Conservation (phyloP, 2,329 filamentous ascomycete species). For the Zymoseptoria tritici region DNA sequence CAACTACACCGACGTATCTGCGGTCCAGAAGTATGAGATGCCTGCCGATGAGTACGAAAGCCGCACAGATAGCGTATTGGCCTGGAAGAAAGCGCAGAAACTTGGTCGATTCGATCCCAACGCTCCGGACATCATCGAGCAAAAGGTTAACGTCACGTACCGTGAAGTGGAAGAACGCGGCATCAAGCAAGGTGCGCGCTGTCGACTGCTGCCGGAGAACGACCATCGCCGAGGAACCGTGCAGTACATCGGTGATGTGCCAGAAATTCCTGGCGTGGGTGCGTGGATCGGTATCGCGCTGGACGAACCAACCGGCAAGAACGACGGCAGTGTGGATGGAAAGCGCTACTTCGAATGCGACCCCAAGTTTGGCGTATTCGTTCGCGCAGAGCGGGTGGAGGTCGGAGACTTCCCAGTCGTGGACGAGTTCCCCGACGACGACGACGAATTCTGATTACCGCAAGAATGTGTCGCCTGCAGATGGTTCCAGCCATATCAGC, state of each 20-base stretch:
- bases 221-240: constrained; percentile 64
- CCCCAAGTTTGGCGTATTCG: constrained; percentile 69
- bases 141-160: constrained; percentile 60
- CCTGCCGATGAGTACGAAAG: constrained; percentile 78
- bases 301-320: constrained; percentile 76
- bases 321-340: constrained; percentile 63
- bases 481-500: neutral
- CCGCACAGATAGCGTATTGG: constrained; percentile 79
- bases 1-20: constrained; percentile 73
- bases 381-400: constrained; percentile 70
- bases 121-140: constrained; percentile 64
- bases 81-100: constrained; percentile 92
- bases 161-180: constrained; percentile 62
- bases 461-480: constrained; percentile 1
- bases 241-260: constrained; percentile 64
- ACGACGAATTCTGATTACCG: constrained; percentile 54
- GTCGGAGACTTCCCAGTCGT: constrained; percentile 61
- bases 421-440: constrained; percentile 67
- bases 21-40: constrained; percentile 84
- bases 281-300: constrained; percentile 66
- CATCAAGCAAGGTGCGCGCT: constrained; percentile 37
- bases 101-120: constrained; percentile 92
- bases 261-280: constrained; percentile 58
- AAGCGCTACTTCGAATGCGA: constrained; percentile 63
- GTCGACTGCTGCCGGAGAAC: constrained; percentile 48